Evolutionary conservation across 495 filamentous ascomycete genomes (phyloP), one percentile per base, ranked within the genome.

Genomic region (Copromyces sp.): DNA sequence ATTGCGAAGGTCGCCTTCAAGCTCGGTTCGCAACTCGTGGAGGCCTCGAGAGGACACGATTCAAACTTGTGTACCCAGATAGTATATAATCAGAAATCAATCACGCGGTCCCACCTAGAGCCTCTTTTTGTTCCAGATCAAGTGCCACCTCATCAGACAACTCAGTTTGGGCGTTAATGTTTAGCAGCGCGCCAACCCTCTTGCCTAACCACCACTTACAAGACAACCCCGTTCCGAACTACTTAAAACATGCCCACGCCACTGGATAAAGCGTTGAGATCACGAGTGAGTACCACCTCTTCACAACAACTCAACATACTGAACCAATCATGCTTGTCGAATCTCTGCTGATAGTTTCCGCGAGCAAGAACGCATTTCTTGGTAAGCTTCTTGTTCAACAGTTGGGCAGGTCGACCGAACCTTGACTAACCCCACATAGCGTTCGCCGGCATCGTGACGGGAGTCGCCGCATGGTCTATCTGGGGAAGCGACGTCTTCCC

Each of bases 401-500:
- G 2, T 39, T 4, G 35, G 35, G 9, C 35, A 29, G 53, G 53
- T 65, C 20, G 39, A 37, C 41, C 53, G 68, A 45, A 73, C 42
- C 7, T 35, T 29, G 42, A 47, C 73, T 77, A 39, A 78, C 72
- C 14, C 44, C 4, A 20, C 5, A 39, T 69, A 90, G 90, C 87
- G 65, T 97, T 97, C 80, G 87, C 91, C 17, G 93, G 92, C 32
- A 88, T 97, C 74, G 90, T 97, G 53, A 91, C 93, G 3, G 93
- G 92, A 3, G 94, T 91, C 8, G 90, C 94, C 7, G 91, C 78
- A 20, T 97, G 90, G 90, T 86, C 90, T 3, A 96, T 97, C 73
- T 93, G 91, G 90, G 91, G 92, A 69, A 86, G 88, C 37, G 92
- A 93, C 72, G 86, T 97, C 74, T 94, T 97, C 74, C 93, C 93